Evolutionary conservation across 1,284 basidiomycete species (phyloP).

Genomic region (Stygiomarasmius scandens): DNA sequence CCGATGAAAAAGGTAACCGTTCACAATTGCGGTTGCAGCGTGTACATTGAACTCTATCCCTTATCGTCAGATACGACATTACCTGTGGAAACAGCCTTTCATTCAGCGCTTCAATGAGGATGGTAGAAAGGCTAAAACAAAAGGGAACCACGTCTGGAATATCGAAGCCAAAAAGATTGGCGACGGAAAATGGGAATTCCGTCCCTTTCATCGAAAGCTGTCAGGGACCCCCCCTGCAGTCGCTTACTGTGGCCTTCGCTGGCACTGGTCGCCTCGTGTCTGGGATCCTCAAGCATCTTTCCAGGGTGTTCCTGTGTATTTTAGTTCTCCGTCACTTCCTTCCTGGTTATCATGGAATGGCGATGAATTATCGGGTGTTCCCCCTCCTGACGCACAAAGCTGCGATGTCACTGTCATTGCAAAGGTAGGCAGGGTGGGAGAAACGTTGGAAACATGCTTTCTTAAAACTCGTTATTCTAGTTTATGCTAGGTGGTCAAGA

Average conservation of each 20-base stretch:
- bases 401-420: slow-evolving; percentile 74
- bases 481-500: slow-evolving; percentile 74
- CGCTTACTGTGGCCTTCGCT: slow-evolving; percentile 83
- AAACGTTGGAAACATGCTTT: slow-evolving; percentile 13
- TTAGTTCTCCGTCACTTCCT: slow-evolving; percentile 80
- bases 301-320: slow-evolving; percentile 78
- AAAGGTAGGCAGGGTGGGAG: slow-evolving; percentile 47
- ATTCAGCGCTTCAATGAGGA: slow-evolving; percentile 99
- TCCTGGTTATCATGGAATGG: slow-evolving; percentile 90
- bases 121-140: slow-evolving; percentile 98
- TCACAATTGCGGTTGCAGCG: slow-evolving; percentile 15
- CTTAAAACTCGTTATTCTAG: slow-evolving; percentile 39
- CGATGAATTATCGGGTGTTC: slow-evolving; percentile 72
- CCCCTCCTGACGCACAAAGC: slow-evolving; percentile 70
- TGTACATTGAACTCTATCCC: slow-evolving; percentile 17
- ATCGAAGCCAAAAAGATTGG: slow-evolving; percentile 88
- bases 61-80: slow-evolving; percentile 84
- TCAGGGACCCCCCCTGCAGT: slow-evolving; percentile 80
- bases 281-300: slow-evolving; percentile 96
- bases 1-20: slow-evolving; percentile 80
- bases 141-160: slow-evolving; percentile 99
- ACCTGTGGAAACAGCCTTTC: slow-evolving; percentile 91
- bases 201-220: slow-evolving; percentile 87
- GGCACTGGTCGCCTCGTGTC: slow-evolving; percentile 92
- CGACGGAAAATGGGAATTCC: slow-evolving; percentile 87